These are phyloP conservation scores for Sporothrix schenckii DNA, from an alignment of 2,329 filamentous ascomycete species.

Conservation along the genomic window DNA sequence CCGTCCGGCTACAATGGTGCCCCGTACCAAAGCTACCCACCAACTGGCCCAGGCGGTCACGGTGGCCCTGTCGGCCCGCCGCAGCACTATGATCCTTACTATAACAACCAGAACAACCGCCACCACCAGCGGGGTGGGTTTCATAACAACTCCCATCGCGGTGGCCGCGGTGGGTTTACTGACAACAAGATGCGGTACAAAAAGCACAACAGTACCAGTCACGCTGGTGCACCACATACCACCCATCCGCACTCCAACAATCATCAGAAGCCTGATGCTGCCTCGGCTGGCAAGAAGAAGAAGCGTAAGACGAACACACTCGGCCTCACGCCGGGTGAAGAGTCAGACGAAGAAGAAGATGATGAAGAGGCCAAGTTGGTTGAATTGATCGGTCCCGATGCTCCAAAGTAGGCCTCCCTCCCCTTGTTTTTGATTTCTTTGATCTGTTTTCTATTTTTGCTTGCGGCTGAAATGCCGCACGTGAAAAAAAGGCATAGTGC, in stretches of 20 bases:
- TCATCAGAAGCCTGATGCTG: slow-evolving; percentile 57
- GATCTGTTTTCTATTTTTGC: not conserved
- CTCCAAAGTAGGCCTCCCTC: slow-evolving; percentile 54
- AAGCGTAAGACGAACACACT: slow-evolving; percentile 72
- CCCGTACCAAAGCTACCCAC: slow-evolving; percentile 47
- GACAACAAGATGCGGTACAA: slow-evolving; percentile 47
- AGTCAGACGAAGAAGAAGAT: slow-evolving; percentile 67
- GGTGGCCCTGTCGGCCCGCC: slow-evolving; percentile 37
- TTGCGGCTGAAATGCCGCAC: not conserved
- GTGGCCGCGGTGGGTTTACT: slow-evolving; percentile 44
- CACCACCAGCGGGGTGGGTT: slow-evolving; percentile 46
- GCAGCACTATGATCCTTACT: slow-evolving; percentile 42
- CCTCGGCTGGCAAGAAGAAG: slow-evolving; percentile 64
- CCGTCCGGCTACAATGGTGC: slow-evolving; percentile 40
- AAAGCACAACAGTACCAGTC: slow-evolving; percentile 16
- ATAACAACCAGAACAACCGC: slow-evolving; percentile 43
- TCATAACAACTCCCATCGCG: slow-evolving; percentile 41
- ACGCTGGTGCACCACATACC: slow-evolving; percentile 34
- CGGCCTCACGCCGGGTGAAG: slow-evolving; percentile 68
- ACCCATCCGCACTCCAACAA: slow-evolving; percentile 38
- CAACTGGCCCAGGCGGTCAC: slow-evolving; percentile 41
- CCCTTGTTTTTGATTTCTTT: not conserved
- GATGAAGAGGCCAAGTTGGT: slow-evolving; percentile 68
- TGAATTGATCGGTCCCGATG: slow-evolving; percentile 59
- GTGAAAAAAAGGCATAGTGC: not conserved